Evolutionary conservation across 192 early-diverging fungal species (phyloP).

Genomic region (Endogone sp.): DNA sequence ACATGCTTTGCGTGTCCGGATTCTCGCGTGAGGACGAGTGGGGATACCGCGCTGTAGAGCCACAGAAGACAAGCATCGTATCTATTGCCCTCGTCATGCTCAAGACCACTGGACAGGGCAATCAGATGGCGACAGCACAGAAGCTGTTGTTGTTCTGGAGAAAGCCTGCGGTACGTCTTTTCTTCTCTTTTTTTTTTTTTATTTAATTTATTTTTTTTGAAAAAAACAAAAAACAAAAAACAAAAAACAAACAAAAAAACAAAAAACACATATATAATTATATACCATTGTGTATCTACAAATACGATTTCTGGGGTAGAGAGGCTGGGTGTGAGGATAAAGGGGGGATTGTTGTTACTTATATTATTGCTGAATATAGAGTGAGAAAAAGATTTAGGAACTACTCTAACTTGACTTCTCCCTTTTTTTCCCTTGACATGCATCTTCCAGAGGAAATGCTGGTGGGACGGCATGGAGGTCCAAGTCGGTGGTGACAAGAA

Average conservation of each 20-base stretch:
- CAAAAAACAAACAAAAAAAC: no score
- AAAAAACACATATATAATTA: no score
- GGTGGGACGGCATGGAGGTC: slow-evolving; percentile 78
- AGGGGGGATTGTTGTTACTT: no score
- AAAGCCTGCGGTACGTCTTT: slow-evolving; percentile 67
- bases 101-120: slow-evolving; percentile 61
- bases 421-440: not conserved
- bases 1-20: slow-evolving; percentile 76
- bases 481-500: slow-evolving; percentile 41
- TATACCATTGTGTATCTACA: no score
- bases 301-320: no score
- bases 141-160: slow-evolving; percentile 75
- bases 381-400: no score
- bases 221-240: no score
- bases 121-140: slow-evolving; percentile 70
- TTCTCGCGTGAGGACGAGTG: slow-evolving; percentile 68
- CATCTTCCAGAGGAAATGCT: slow-evolving; percentile 67
- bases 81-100: slow-evolving; percentile 67
- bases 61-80: slow-evolving; percentile 59
- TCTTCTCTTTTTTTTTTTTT: slow-evolving; percentile 8
- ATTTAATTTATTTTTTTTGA: slow-evolving; percentile 1
- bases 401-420: slow-evolving; percentile 2
- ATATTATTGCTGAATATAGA: no score
- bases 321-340: no score
- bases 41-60: slow-evolving; percentile 72